Percentiles rank a stretch among this genome's conserved stretches.
Evolutionary conservation across 2,329 filamentous ascomycete genomes (phyloP).

Genomic region (Trichophyton verrucosum): DNA sequence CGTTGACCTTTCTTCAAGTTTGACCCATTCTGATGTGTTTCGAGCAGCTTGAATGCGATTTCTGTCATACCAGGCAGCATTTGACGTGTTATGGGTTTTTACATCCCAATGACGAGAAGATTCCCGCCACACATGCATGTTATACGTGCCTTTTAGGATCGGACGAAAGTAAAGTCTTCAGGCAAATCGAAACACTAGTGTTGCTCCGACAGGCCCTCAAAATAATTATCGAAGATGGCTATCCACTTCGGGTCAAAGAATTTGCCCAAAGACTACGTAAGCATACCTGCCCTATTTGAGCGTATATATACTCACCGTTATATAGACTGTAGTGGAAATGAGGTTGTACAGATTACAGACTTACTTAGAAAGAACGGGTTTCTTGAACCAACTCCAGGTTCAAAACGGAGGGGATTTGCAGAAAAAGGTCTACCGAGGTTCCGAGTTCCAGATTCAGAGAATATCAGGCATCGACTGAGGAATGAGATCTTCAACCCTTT

Average conservation of each 20-base stretch:
- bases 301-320: conserved; percentile 9
- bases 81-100: conserved; percentile 36
- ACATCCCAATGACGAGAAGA: conserved; percentile 24
- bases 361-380: conserved; percentile 19
- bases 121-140: conserved; percentile 35
- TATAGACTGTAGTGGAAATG: conserved; percentile 22
- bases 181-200: conserved; percentile 20
- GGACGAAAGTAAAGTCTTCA: conserved; percentile 18
- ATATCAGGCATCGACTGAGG: conserved; percentile 15
- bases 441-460: conserved; percentile 15
- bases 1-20: neutral
- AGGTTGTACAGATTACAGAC: conserved; percentile 21
- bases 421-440: conserved; percentile 22
- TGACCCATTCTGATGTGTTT: neutral
- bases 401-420: conserved; percentile 21
- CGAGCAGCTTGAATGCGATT: conserved; percentile 33
- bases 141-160: conserved; percentile 34
- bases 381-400: conserved; percentile 21
- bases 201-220: conserved; percentile 20
- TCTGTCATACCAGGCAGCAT: conserved; percentile 37
- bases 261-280: conserved; percentile 24
- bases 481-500: conserved; percentile 23
- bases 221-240: conserved; percentile 22
- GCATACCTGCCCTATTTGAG: neutral
- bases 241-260: conserved; percentile 16